These are phyloP conservation scores for Saccharomycopsis hybrid DNA, from an alignment of 1,139 yeast species.

Conservation along the genomic window DNA sequence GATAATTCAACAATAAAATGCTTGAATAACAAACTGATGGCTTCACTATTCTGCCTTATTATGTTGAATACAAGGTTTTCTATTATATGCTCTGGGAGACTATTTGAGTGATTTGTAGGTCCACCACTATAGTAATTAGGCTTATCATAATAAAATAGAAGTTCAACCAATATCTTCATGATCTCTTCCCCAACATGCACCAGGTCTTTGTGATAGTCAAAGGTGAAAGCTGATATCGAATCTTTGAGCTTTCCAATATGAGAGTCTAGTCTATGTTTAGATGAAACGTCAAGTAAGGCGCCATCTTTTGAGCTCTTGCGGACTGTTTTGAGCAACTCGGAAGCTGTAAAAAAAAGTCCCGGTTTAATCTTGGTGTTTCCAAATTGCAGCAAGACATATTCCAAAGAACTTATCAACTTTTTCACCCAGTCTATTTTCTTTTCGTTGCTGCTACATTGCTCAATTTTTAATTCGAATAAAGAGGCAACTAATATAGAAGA, in stretches of 20 bases:
- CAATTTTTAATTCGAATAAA: constrained; percentile 1
- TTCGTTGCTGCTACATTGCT: constrained; percentile 25
- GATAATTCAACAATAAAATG: constrained; percentile 25
- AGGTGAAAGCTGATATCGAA: constrained; percentile 21
- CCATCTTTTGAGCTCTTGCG: too few species aligned
- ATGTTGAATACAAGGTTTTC: constrained; percentile 25
- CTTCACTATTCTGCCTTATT: constrained; percentile 27
- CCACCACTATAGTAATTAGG: background rate
- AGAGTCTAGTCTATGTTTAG: background rate
- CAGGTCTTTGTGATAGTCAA: constrained; percentile 32
- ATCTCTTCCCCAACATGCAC: constrained; percentile 32
- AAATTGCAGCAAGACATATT: constrained; percentile 7
- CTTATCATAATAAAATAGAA: constrained; percentile 9
- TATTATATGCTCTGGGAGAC: constrained; percentile 15
- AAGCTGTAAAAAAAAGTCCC: background rate
- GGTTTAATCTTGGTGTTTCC: background rate
- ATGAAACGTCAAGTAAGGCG: background rate
- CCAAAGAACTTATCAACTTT: background rate
- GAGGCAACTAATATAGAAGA: constrained; percentile 7
- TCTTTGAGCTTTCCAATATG: background rate
- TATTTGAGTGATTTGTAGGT: background rate
- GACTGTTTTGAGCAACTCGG: background rate
- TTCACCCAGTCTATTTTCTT: too few species aligned
- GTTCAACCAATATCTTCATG: constrained; percentile 22
- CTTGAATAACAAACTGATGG: constrained; percentile 27